A percentile compares a stretch with the other conserved stretches of the same genome.
These are phyloP conservation scores for Apophysomyces elegans DNA, from an alignment of 371 early-diverging fungal genomes.

Conservation along the genomic window DNA sequence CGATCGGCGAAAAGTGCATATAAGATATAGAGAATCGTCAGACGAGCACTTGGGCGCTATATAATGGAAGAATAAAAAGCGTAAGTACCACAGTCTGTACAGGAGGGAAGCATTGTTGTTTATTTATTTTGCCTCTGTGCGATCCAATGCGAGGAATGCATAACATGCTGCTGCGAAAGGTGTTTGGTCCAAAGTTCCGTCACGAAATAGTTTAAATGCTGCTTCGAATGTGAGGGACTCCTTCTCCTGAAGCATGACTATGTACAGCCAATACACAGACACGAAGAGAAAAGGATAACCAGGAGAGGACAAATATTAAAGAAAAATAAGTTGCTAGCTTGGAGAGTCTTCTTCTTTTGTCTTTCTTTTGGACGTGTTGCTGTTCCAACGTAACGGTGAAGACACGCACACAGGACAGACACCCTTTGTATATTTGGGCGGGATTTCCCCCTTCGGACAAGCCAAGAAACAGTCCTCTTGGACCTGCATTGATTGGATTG, in stretches of 20 bases:
- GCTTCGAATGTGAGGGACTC: slow-evolving; percentile 19
- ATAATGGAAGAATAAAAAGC: background rate
- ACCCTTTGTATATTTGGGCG: too few relatives aligned
- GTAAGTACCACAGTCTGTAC: background rate
- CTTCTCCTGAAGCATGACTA: slow-evolving; percentile 5
- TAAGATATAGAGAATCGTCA: slow-evolving; percentile 43
- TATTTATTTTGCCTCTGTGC: slow-evolving; percentile 16
- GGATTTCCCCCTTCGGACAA: too few relatives aligned
- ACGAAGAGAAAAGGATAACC: background rate
- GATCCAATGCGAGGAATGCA: slow-evolving; percentile 22
- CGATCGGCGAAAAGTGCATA: slow-evolving; percentile 37
- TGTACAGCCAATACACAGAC: background rate
- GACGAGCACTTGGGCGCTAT: slow-evolving; percentile 26
- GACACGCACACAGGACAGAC: too few relatives aligned
- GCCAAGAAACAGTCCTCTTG: too few relatives aligned
- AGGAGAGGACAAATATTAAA: background rate
- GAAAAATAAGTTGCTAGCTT: background rate
- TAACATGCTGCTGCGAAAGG: slow-evolving; percentile 23
- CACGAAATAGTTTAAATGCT: slow-evolving; percentile 17
- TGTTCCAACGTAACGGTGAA: too few relatives aligned
- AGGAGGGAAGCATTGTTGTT: slow-evolving; percentile 18
- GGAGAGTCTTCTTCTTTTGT: background rate
- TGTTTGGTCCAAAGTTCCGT: slow-evolving; percentile 12
- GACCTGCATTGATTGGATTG: too few relatives aligned
- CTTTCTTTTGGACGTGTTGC: too few relatives aligned